These are phyloP conservation scores for Nitzschia palea DNA, from an alignment of 108 stramenopile genomes.

Conservation along the genomic window DNA sequence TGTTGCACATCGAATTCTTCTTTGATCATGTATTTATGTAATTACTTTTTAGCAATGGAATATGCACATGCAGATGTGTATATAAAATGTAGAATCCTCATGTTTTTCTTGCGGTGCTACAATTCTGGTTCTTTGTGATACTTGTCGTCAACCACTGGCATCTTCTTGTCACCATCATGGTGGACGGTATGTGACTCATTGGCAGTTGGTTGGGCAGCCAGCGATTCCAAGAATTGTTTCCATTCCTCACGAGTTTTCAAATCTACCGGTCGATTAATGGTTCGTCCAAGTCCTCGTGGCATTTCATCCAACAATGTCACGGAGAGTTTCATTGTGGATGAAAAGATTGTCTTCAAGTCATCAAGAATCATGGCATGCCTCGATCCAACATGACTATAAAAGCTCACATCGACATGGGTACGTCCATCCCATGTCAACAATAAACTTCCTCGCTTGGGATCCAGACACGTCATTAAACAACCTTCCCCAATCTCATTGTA, in stretches of 20 bases:
- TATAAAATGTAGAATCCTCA: neutral
- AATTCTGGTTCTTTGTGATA: neutral
- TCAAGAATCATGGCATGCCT: neutral
- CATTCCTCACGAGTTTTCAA: slow-evolving; percentile 1
- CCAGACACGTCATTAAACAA: slow-evolving; percentile 1
- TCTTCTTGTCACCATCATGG: slow-evolving; percentile 2
- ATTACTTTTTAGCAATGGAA: no score
- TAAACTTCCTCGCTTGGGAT: slow-evolving; percentile 4
- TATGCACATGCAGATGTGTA: no score
- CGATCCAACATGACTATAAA: no score
- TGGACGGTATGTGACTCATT: neutral
- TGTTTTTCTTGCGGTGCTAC: neutral
- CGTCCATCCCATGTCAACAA: slow-evolving; percentile 43
- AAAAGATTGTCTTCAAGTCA: neutral
- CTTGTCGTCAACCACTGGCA: neutral
- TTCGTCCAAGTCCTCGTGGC: slow-evolving; percentile 52
- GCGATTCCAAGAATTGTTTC: neutral
- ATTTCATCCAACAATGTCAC: slow-evolving; percentile 42
- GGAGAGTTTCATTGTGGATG: neutral
- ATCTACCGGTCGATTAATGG: slow-evolving; percentile 43
- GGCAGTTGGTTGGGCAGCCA: neutral
- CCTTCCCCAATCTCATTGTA: slow-evolving; percentile 13
- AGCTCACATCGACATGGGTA: slow-evolving; percentile 43
- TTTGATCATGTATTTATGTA: no score
- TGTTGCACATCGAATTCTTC: no score